These are phyloP conservation scores for Pittosporum tobira DNA, from an alignment of 129 eudicot species.

Conservation along the genomic window DNA sequence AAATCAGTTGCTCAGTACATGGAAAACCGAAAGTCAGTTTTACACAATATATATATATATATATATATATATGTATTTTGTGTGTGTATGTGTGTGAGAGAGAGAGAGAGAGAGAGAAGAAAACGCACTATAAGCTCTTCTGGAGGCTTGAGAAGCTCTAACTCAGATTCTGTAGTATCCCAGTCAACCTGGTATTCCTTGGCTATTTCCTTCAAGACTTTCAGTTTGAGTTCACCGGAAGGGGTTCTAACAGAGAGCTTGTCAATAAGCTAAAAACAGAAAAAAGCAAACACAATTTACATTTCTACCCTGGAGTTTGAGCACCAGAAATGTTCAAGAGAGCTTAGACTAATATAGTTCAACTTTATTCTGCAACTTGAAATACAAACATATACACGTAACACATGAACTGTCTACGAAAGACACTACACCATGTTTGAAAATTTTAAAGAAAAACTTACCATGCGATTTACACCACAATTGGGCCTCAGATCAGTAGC, in stretches of 20 bases:
- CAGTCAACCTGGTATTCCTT: conserved; percentile 91
- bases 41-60: not conserved
- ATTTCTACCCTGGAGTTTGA: not conserved
- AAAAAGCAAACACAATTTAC: not conserved
- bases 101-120: conserved; percentile 11
- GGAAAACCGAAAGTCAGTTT: not conserved
- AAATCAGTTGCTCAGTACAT: conserved; percentile 5
- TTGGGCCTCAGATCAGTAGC: conserved; percentile 90
- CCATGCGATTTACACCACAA: conserved; percentile 96
- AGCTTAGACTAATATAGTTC: too few species aligned
- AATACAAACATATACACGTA: not conserved
- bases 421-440: not conserved
- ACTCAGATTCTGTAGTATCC: conserved; percentile 85
- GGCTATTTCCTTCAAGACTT: conserved; percentile 86
- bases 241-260: conserved; percentile 95
- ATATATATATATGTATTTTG: not conserved
- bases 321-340: not conserved
- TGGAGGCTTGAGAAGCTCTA: conserved; percentile 85
- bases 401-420: too few species aligned
- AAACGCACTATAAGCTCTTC: conserved; percentile 68
- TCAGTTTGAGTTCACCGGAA: conserved; percentile 75
- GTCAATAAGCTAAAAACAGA: conserved; percentile 67
- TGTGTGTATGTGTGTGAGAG: not conserved
- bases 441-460: conserved; percentile 11
- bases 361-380: not conserved